These are phyloP conservation scores for Tolypocladium ophioglossoides DNA, from an alignment of 2,329 filamentous ascomycete species.

Conservation along the genomic window DNA sequence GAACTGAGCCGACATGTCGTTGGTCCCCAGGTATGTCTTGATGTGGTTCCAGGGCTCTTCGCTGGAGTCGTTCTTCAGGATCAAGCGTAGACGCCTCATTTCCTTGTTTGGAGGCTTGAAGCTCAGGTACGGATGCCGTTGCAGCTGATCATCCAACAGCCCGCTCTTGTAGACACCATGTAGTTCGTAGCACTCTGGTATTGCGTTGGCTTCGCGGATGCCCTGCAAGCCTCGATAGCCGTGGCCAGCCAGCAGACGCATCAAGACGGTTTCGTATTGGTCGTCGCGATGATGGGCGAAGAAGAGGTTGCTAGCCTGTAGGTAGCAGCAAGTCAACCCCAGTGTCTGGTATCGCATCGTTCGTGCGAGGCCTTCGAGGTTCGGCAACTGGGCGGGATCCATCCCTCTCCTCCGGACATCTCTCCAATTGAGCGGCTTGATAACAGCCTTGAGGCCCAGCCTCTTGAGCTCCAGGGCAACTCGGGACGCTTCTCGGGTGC, in stretches of 20 bases:
- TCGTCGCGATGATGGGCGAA: slow-evolving; percentile 86
- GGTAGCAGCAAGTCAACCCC: slow-evolving; percentile 45
- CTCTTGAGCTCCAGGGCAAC: slow-evolving; percentile 30
- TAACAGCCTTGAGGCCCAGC: slow-evolving; percentile 21
- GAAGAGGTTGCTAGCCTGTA: slow-evolving; percentile 50
- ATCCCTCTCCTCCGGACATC: slow-evolving; percentile 16
- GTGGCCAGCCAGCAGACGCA: slow-evolving; percentile 62
- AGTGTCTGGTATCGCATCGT: slow-evolving; percentile 62
- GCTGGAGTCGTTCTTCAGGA: slow-evolving; percentile 17
- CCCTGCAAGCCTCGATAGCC: slow-evolving; percentile 60
- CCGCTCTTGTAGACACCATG: slow-evolving; percentile 62
- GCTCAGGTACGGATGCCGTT: slow-evolving; percentile 24
- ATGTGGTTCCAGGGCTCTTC: slow-evolving; percentile 9
- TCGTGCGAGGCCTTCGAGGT: slow-evolving; percentile 71
- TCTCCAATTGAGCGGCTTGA: slow-evolving; percentile 36
- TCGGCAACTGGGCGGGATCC: slow-evolving; percentile 32
- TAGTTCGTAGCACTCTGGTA: slow-evolving; percentile 77
- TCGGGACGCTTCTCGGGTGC: slow-evolving; percentile 36
- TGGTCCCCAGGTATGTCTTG: slow-evolving; percentile 7
- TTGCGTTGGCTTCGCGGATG: slow-evolving; percentile 52
- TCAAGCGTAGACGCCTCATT: slow-evolving; percentile 16
- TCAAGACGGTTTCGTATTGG: slow-evolving; percentile 79
- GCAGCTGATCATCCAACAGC: slow-evolving; percentile 34
- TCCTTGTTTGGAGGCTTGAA: slow-evolving; percentile 20
- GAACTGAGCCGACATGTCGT: slow-evolving; percentile 15